Evolutionary conservation across 2,329 filamentous ascomycete species (phyloP).

Genomic region (Kalaharituber pfeilii): DNA sequence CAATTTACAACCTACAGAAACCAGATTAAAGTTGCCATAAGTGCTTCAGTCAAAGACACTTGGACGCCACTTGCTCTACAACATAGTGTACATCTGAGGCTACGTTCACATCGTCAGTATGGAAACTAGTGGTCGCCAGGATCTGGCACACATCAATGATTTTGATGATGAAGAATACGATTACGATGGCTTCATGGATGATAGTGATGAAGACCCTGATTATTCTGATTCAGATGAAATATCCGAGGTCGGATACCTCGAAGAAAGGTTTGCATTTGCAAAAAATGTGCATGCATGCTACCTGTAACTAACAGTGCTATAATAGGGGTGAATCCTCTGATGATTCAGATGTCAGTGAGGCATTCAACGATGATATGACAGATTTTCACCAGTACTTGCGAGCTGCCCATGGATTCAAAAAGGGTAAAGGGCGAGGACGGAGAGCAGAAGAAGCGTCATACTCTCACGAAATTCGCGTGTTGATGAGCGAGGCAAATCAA

Average conservation of each 20-base stretch:
- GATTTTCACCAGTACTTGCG: slow-evolving; percentile 17
- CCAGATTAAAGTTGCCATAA: too few relatives aligned
- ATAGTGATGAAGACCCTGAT: slow-evolving; percentile 13
- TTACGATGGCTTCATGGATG: slow-evolving; percentile 21
- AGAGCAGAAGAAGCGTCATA: slow-evolving; percentile 20
- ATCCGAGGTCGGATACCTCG: slow-evolving; percentile 13
- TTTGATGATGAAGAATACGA: slow-evolving; percentile 14
- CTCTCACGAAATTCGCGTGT: slow-evolving; percentile 44
- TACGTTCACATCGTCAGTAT: too few relatives aligned
- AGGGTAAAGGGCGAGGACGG: slow-evolving; percentile 12
- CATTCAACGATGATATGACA: slow-evolving; percentile 18
- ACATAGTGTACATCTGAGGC: too few relatives aligned
- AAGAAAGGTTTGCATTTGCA: not conserved
- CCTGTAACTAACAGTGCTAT: too few relatives aligned
- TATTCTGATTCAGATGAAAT: slow-evolving; percentile 18
- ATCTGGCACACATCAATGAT: slow-evolving; percentile 9
- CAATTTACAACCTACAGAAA: too few relatives aligned
- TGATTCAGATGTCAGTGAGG: slow-evolving; percentile 2
- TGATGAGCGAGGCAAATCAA: slow-evolving; percentile 48
- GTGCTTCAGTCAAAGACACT: too few relatives aligned
- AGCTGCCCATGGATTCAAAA: slow-evolving; percentile 18
- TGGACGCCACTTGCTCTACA: too few relatives aligned
- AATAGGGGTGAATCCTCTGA: not conserved
- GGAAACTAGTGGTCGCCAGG: too few relatives aligned
- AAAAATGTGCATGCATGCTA: too few relatives aligned